Percentiles rank a stretch among this genome's conserved stretches.
phyloP scores from a whole-genome alignment of 2,329 filamentous ascomycete species.

The Fusarium sp. region DNA sequence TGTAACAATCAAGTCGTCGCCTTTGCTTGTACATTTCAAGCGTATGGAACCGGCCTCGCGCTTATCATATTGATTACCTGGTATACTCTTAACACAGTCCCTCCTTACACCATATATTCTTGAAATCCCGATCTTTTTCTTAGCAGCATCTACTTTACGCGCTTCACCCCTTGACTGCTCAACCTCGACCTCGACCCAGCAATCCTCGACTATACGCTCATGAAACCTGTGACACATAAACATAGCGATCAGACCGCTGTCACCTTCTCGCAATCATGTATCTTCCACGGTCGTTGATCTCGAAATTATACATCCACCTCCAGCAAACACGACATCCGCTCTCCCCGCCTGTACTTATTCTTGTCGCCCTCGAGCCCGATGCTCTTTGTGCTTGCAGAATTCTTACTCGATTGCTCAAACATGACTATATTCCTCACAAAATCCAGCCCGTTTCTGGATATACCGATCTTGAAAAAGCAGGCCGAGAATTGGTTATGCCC shows the following conservation, averaged over 20 bases:
- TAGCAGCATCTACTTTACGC: conserved; percentile 39
- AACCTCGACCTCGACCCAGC: background rate
- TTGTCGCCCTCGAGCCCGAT: conserved; percentile 94
- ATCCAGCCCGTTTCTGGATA: conserved; percentile 96
- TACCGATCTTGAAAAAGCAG: conserved; percentile 84
- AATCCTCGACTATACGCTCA: conserved; percentile 36
- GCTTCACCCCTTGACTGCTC: conserved; percentile 24
- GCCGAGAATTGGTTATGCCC: conserved; percentile 81
- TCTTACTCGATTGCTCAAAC: conserved; percentile 90
- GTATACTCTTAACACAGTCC: background rate
- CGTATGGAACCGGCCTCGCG: background rate
- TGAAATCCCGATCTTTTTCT: background rate
- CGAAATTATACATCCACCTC: conserved; percentile 91
- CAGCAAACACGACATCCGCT: conserved; percentile 88
- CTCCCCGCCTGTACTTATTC: conserved; percentile 88
- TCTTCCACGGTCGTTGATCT: conserved; percentile 89
- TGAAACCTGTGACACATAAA: conserved; percentile 40
- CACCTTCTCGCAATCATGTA: conserved; percentile 74
- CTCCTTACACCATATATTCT: background rate
- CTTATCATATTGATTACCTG: conserved; percentile 3
- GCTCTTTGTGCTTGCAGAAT: conserved; percentile 96
- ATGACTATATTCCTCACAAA: conserved; percentile 98
- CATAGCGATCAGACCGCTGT: conserved; percentile 34
- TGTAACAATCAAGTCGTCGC: conserved; percentile 9
- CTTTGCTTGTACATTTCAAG: conserved; percentile 7